phyloP scores from a whole-genome alignment of 345 rosid genomes.

The Geranium rotundifolium region DNA sequence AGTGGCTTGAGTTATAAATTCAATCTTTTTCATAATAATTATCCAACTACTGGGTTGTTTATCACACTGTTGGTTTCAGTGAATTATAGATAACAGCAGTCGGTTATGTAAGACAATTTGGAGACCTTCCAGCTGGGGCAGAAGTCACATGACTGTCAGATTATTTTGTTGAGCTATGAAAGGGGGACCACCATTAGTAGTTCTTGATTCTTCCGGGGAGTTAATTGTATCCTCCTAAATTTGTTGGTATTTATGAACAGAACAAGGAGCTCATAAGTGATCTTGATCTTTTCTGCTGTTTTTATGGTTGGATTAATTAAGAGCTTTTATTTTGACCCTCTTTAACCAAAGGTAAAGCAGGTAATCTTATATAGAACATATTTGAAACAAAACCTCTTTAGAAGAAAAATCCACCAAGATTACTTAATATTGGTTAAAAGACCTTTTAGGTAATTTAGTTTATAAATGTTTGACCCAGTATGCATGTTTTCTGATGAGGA shows the following conservation, averaged over 20 bases:
- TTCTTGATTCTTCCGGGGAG: not conserved
- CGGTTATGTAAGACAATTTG: not conserved
- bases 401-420: not conserved
- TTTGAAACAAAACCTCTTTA: too few species aligned
- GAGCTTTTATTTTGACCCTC: not conserved
- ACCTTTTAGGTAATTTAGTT: not conserved
- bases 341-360: too few species aligned
- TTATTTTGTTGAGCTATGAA: not conserved
- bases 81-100: conserved; percentile 1
- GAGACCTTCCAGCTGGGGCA: conserved; percentile 1
- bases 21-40: not conserved
- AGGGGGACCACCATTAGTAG: not conserved
- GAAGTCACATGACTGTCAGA: not conserved
- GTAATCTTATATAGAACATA: too few species aligned
- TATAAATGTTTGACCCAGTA: not conserved
- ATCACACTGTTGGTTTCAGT: not conserved
- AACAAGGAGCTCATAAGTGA: conserved; percentile 4
- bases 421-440: not conserved
- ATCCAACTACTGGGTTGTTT: not conserved
- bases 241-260: conserved; percentile 4
- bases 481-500: not conserved
- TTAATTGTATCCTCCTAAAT: not conserved
- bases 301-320: not conserved
- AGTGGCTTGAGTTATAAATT: too few species aligned
- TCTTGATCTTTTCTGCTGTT: conserved; percentile 1